These are phyloP conservation scores for Sanghuangporus weigelae DNA, from an alignment of 1,284 basidiomycete species.

Conservation along the genomic window DNA sequence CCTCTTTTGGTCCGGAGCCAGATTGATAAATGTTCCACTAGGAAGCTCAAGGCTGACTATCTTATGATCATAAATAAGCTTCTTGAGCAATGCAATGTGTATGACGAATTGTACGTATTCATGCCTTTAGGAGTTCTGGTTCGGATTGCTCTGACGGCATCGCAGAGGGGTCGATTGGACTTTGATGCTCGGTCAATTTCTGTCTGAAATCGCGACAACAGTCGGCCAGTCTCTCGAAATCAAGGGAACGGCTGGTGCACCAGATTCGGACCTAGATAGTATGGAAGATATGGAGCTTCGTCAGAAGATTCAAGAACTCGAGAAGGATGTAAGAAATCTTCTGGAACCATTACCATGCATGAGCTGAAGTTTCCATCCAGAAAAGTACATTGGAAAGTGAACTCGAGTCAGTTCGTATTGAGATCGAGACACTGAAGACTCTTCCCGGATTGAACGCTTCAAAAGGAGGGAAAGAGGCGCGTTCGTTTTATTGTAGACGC, in stretches of 20 bases:
- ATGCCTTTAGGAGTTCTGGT: not conserved
- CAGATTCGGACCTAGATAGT: constrained; percentile 41
- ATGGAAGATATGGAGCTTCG: constrained; percentile 61
- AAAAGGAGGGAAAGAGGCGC: constrained; percentile 37
- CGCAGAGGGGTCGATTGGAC: constrained; percentile 61
- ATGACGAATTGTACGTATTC: constrained; percentile 55
- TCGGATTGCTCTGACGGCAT: not conserved
- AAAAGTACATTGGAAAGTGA: constrained; percentile 47
- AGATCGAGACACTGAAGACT: constrained; percentile 60
- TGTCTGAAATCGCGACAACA: constrained; percentile 58
- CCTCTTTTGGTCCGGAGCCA: not conserved
- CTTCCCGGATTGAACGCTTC: constrained; percentile 18
- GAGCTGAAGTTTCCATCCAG: constrained; percentile 29
- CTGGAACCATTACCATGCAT: not conserved
- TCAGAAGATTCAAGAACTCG: constrained; percentile 52
- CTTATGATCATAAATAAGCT: constrained; percentile 64
- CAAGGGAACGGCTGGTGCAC: constrained; percentile 38
- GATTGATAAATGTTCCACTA: constrained; percentile 24
- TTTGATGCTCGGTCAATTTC: constrained; percentile 55
- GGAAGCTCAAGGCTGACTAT: constrained; percentile 57
- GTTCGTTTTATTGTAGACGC: not conserved
- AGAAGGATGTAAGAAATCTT: constrained; percentile 54
- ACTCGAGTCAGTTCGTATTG: constrained; percentile 55
- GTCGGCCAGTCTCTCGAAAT: constrained; percentile 63
- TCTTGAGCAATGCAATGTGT: constrained; percentile 53